Evolutionary conservation across 768 basidiomycete species (phyloP), one percentile per base, ranked within the genome.

Genomic region (Leccinum broughii): DNA sequence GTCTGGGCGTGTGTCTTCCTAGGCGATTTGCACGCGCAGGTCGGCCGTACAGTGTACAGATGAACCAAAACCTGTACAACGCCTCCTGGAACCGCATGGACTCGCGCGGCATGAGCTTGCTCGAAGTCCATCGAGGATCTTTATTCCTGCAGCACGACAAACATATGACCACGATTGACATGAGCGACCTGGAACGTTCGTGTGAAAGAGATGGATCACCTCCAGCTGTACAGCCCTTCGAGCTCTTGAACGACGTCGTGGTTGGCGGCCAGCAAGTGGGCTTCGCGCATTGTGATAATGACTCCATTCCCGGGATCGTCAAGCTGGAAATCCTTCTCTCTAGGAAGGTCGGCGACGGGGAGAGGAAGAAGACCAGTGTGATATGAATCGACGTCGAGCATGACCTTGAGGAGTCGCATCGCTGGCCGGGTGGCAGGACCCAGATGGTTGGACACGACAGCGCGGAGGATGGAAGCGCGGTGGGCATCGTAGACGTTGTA

Each of bases 111-210:
- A 73, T 62, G 32, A 34, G 32, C n/a, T 56, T 63, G 55, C 74
- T 77, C 15, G 57, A 66, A 4, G 32, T 20, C 17, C 70, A 76
- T 14, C 64, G 61, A 9, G 75, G 74, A 58, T 79, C 75, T 59
- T 79, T 78, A 59, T 76, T 55, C 55, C 80, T 80, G 41, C 22
- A 46, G 46, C 11, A 14, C 3, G 50, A n/a, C 17, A 41, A 41
- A 8, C 39, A 41, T 41, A 41, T 9, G 17, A 41, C 15, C 37
- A 39, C 0, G 15, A 39, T 39, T 15, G 11, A n/a, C 28, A 56
- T 66, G 59, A 64, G 65, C 32, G 26, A 9, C 13, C 17, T 15
- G 17, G 17, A 48, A 30, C 2, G 11, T 30, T 10, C 54, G 7
- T 2, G 11, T 17, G 39, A 9, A 41, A 41, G 39, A 24, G 37